A percentile compares a stretch with the other conserved stretches of the same genome.
Evolutionary conservation across 2,329 filamentous ascomycete genomes (phyloP).

Genomic region (Epichloe coenophiala): DNA sequence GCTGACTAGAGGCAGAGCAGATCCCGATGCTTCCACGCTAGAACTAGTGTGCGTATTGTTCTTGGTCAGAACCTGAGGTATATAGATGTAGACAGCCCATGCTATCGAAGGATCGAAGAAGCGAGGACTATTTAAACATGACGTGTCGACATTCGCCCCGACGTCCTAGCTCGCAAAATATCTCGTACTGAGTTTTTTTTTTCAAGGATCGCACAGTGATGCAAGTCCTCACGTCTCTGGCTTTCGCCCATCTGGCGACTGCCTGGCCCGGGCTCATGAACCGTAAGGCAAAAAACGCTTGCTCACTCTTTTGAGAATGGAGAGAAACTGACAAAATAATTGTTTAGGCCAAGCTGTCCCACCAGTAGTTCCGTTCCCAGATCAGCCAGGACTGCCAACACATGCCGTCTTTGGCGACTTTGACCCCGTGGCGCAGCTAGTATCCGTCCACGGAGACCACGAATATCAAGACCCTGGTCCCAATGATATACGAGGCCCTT

Average conservation of each 20-base stretch:
- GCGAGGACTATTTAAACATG: too few relatives aligned
- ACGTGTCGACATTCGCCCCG: too few relatives aligned
- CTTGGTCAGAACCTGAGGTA: too few relatives aligned
- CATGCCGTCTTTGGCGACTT: neutral
- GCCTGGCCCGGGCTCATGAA: neutral
- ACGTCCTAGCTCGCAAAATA: too few relatives aligned
- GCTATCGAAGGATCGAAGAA: too few relatives aligned
- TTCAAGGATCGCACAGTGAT: neutral
- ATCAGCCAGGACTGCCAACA: slow-evolving; percentile 1
- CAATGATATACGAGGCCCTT: slow-evolving; percentile 7
- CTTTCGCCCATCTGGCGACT: neutral
- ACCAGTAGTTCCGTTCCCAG: neutral
- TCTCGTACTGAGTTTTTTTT: too few relatives aligned
- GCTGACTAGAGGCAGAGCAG: too few relatives aligned
- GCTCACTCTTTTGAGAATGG: too few relatives aligned
- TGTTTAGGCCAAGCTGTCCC: slow-evolving; percentile 1
- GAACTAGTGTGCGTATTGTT: too few relatives aligned
- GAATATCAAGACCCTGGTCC: neutral
- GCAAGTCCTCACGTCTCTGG: neutral
- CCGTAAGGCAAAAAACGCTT: neutral
- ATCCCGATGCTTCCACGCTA: too few relatives aligned
- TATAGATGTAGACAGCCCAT: too few relatives aligned
- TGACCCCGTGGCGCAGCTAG: neutral
- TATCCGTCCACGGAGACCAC: neutral
- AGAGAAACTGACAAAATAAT: too few relatives aligned